A percentile compares a stretch with the other conserved stretches of the same genome.
Conservation (phyloP, 2,329 filamentous ascomycete species). For the Aspergillus aculeatus region DNA sequence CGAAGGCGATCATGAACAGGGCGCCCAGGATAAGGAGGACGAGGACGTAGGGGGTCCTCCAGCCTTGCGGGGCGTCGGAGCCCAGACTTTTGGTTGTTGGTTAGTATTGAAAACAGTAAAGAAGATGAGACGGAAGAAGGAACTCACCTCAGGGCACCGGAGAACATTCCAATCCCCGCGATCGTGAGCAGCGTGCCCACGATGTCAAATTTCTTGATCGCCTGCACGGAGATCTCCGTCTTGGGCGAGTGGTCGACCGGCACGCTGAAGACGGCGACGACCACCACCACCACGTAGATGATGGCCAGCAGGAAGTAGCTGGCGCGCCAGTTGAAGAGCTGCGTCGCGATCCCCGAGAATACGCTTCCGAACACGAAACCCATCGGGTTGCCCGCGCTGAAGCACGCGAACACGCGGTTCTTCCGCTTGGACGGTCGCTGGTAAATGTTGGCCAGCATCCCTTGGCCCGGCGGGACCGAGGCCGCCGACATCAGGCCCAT, state of each 20-base stretch:
- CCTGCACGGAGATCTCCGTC: background rate
- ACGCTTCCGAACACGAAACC: constrained; percentile 60
- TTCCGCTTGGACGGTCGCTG: constrained; percentile 60
- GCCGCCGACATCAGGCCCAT: constrained; percentile 65
- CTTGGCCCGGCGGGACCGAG: constrained; percentile 63
- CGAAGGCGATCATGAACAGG: constrained; percentile 55
- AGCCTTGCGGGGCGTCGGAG: constrained; percentile 60
- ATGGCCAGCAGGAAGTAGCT: constrained; percentile 63
- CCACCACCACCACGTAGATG: constrained; percentile 60
- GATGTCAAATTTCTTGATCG: constrained; percentile 51
- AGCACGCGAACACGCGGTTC: constrained; percentile 65
- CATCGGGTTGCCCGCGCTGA: constrained; percentile 58
- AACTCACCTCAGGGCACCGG: constrained; percentile 53
- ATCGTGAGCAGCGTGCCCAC: constrained; percentile 62
- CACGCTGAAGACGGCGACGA: constrained; percentile 61
- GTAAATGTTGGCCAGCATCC: constrained; percentile 64
- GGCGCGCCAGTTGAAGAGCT: constrained; percentile 63
- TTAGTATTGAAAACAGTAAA: background rate
- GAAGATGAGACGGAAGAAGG: too few relatives aligned
- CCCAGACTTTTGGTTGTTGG: constrained; percentile 38
- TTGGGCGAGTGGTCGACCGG: constrained; percentile 51
- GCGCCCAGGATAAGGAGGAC: constrained; percentile 61
- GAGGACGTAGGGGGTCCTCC: constrained; percentile 62
- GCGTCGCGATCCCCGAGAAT: constrained; percentile 61
- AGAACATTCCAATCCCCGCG: constrained; percentile 65